Conservation (phyloP, 352 stramenopile species). For the Saprolegnia diclina region DNA sequence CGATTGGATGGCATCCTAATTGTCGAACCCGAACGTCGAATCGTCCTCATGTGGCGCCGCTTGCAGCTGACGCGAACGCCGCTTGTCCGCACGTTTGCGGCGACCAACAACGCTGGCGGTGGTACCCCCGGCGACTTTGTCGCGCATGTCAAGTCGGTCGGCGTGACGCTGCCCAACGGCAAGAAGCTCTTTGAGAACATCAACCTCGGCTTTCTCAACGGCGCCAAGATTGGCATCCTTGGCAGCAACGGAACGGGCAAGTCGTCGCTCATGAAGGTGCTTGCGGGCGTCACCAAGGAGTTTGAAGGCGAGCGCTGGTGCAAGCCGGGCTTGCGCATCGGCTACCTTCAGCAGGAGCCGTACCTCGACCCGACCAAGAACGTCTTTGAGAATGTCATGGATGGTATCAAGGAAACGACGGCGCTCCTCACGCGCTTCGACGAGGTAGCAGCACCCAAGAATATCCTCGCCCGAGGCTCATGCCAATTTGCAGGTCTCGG, state of each 20-base stretch:
- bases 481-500: constrained; percentile 41
- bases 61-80: neutral
- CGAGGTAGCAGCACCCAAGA: constrained; percentile 29
- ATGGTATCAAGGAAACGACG: constrained; percentile 80
- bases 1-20: neutral
- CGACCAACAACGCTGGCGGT: constrained; percentile 52
- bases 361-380: constrained; percentile 78
- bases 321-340: constrained; percentile 77
- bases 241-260: constrained; percentile 94
- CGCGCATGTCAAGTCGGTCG: constrained; percentile 66
- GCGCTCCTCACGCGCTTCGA: constrained; percentile 77
- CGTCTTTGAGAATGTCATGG: constrained; percentile 89
- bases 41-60: constrained; percentile 6
- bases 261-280: constrained; percentile 95
- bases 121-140: constrained; percentile 80
- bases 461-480: neutral
- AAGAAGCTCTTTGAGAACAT: constrained; percentile 83
- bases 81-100: neutral
- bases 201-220: constrained; percentile 72
- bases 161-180: constrained; percentile 67
- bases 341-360: constrained; percentile 84
- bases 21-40: neutral
- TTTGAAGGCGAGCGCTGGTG: constrained; percentile 86
- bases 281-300: constrained; percentile 85
- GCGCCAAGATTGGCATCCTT: constrained; percentile 94